Conservation (phyloP, 2,329 filamentous ascomycete genomes). For the Hymenoscyphus linearis region DNA sequence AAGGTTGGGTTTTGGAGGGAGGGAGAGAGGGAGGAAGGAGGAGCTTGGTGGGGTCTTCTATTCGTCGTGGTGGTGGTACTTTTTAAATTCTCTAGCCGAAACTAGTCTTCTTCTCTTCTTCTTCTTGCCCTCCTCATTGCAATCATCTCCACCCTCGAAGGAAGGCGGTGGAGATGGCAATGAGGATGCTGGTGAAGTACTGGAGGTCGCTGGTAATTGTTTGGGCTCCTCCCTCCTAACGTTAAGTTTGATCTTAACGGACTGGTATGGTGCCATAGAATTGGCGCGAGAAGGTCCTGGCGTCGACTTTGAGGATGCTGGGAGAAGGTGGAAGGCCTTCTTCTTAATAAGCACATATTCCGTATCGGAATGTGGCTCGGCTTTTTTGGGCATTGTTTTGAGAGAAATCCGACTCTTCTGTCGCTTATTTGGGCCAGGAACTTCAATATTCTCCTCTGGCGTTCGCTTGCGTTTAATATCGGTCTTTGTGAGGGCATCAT, state of each 20-base stretch:
- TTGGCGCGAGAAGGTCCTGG: neutral
- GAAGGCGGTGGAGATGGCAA: neutral
- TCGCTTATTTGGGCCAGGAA: conserved; percentile 40
- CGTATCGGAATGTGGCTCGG: neutral
- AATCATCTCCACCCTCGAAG: neutral
- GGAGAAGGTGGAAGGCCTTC: neutral
- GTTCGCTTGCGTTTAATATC: too few species aligned
- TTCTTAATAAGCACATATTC: conserved; percentile 1
- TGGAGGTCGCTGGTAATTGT: neutral
- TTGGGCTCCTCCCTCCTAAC: conserved; percentile 2
- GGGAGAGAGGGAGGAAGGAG: too few species aligned
- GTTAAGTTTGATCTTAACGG: conserved; percentile 6
- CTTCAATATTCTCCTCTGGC: conserved; percentile 37
- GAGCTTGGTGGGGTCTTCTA: too few species aligned
- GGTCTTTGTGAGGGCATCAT: too few species aligned
- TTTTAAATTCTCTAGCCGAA: too few species aligned
- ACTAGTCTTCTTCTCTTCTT: neutral
- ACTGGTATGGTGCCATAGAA: conserved; percentile 1
- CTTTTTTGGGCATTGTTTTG: neutral
- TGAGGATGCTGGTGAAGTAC: neutral
- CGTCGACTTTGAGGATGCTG: neutral
- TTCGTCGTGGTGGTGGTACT: too few species aligned
- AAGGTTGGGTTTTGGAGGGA: too few species aligned
- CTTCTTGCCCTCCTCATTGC: neutral
- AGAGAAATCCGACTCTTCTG: neutral